Conservation (phyloP, 441 rosid genomes). For the Macaranga tanarius region DNA sequence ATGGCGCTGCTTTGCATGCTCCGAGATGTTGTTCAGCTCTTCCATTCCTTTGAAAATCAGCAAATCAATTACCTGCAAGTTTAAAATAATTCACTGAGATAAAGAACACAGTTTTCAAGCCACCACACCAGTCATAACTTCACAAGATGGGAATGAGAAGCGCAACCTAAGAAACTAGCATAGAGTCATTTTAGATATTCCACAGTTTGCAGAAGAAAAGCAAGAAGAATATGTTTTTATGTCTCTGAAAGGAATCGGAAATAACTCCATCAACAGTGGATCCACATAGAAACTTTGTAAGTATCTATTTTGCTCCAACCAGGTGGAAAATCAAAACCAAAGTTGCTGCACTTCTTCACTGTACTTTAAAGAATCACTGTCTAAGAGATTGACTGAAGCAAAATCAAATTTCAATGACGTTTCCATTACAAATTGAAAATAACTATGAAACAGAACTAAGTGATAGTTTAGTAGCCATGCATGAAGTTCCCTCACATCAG, state of each 20-base stretch:
- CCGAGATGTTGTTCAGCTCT: slow-evolving; percentile 74
- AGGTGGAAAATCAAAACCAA: neutral
- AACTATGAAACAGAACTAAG: neutral
- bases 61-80: slow-evolving; percentile 89
- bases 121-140: neutral
- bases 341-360: neutral
- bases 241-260: no score
- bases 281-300: neutral
- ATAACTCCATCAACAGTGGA: neutral
- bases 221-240: no score
- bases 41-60: slow-evolving; percentile 90
- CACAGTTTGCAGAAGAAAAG: no score
- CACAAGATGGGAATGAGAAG: neutral
- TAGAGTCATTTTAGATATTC: neutral
- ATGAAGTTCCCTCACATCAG: neutral
- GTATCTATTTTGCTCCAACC: neutral
- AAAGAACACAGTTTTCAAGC: neutral
- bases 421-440: neutral
- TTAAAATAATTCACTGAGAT: slow-evolving; percentile 26
- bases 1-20: slow-evolving; percentile 98
- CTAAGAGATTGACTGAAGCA: neutral
- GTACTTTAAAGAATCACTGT: neutral
- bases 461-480: neutral
- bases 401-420: neutral
- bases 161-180: slow-evolving; percentile 2